phyloP scores from a whole-genome alignment of 495 filamentous ascomycete genomes.

The Tuber microsphaerosporum region DNA sequence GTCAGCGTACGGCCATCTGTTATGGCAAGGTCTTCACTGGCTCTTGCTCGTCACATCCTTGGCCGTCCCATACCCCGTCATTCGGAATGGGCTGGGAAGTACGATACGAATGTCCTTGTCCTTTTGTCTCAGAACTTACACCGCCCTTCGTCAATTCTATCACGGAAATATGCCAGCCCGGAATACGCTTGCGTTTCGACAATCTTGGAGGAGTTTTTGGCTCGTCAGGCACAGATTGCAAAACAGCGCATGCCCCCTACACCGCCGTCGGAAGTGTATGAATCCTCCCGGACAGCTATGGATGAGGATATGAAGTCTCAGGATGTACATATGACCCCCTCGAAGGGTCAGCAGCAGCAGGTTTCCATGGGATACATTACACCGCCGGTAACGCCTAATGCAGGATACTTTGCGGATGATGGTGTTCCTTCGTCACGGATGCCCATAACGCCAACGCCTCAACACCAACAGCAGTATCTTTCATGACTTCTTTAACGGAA shows the following conservation, averaged over 20 bases:
- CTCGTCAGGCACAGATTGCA: conserved; percentile 67
- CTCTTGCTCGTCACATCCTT: conserved; percentile 78
- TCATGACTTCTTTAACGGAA: conserved; percentile 25
- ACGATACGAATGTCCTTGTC: conserved; percentile 71
- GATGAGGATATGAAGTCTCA: conserved; percentile 46
- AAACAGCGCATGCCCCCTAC: conserved; percentile 56
- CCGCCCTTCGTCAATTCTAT: conserved; percentile 75
- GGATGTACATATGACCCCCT: conserved; percentile 61
- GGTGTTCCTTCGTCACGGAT: conserved; percentile 27
- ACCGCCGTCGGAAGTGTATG: conserved; percentile 56
- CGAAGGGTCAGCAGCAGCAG: conserved; percentile 64
- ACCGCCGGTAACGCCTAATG: conserved; percentile 92
- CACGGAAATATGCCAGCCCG: conserved; percentile 77
- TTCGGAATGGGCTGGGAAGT: conserved; percentile 71
- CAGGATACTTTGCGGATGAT: conserved; percentile 53
- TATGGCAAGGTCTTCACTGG: conserved; percentile 79
- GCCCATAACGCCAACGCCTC: conserved; percentile 37
- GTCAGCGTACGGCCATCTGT: conserved; percentile 82
- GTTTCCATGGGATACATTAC: conserved; percentile 80
- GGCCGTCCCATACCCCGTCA: conserved; percentile 66
- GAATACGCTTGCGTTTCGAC: conserved; percentile 74
- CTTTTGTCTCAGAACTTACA: conserved; percentile 78
- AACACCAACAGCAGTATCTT: conserved; percentile 24
- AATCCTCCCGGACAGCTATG: conserved; percentile 49
- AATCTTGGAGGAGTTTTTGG: conserved; percentile 78